phyloP scores from a whole-genome alignment of 305 asterid genomes.

The Solanum hybrid region DNA sequence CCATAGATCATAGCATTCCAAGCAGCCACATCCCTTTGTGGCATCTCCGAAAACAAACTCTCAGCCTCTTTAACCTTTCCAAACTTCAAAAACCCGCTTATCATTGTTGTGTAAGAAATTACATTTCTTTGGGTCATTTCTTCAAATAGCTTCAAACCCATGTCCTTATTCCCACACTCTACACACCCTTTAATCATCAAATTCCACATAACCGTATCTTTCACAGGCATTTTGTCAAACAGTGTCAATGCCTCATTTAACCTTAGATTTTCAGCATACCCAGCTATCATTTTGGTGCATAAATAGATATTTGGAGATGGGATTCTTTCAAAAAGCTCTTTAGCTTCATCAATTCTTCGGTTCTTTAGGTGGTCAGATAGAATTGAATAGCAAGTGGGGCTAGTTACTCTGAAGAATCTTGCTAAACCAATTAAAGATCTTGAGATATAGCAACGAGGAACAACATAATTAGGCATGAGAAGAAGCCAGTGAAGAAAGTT shows the following conservation, averaged over 20 bases:
- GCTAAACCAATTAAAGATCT: conserved; percentile 4
- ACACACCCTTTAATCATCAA: conserved; percentile 73
- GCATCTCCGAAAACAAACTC: conserved; percentile 53
- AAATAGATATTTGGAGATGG: conserved; percentile 40
- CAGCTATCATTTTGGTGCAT: conserved; percentile 54
- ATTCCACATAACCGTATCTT: conserved; percentile 64
- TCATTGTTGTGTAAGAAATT: conserved; percentile 72
- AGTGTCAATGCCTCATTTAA: conserved; percentile 55
- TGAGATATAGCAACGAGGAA: background rate
- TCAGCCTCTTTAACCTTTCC: conserved; percentile 66
- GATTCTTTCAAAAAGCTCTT: conserved; percentile 16
- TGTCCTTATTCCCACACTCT: conserved; percentile 41
- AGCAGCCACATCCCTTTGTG: conserved; percentile 55
- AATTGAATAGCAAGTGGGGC: conserved; percentile 15
- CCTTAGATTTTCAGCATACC: conserved; percentile 33
- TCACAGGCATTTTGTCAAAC: conserved; percentile 63
- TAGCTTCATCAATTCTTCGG: conserved; percentile 27
- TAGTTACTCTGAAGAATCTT: conserved; percentile 9
- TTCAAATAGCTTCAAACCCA: conserved; percentile 50
- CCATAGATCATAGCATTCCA: conserved; percentile 81
- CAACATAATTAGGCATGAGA: background rate
- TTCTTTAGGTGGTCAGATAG: conserved; percentile 25
- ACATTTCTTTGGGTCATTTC: conserved; percentile 72
- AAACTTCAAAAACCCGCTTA: conserved; percentile 44
- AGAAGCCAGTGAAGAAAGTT: background rate